These are phyloP conservation scores for Grigorovia humatica DNA, from an alignment of 805 yeast genomes.

Conservation along the genomic window DNA sequence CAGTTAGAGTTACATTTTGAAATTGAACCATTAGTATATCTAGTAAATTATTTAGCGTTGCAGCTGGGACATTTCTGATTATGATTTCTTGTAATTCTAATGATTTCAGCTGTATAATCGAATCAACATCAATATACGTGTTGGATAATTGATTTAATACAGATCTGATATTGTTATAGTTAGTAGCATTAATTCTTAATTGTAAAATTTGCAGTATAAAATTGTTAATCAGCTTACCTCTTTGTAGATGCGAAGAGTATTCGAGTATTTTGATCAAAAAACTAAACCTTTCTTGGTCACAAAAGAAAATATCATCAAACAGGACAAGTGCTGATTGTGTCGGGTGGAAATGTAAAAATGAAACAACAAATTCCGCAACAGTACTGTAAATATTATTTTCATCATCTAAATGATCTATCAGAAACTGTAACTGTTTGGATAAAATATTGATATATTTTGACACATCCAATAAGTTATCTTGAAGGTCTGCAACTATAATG, in stretches of 20 bases:
- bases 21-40: neutral
- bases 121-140: conserved; percentile 5
- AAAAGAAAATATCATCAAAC: conserved; percentile 14
- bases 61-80: conserved; percentile 7
- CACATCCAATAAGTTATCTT: neutral
- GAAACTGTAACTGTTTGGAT: neutral
- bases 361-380: conserved; percentile 9
- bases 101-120: conserved; percentile 10
- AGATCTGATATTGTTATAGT: conserved; percentile 2
- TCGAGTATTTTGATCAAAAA: conserved; percentile 6
- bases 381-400: neutral
- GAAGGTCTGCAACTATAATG: conserved; percentile 5
- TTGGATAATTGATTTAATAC: conserved; percentile 7
- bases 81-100: conserved; percentile 10
- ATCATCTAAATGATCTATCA: neutral
- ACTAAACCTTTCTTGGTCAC: conserved; percentile 4
- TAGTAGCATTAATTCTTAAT: conserved; percentile 3
- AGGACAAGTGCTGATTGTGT: conserved; percentile 9
- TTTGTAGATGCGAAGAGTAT: conserved; percentile 9
- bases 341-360: conserved; percentile 15
- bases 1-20: neutral
- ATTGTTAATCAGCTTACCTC: conserved; percentile 10
- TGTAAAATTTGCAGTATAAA: conserved; percentile 16
- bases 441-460: neutral
- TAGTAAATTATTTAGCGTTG: neutral